phyloP scores from a whole-genome alignment of 2,329 filamentous ascomycete species.

The Tolypocladium endophyticum region DNA sequence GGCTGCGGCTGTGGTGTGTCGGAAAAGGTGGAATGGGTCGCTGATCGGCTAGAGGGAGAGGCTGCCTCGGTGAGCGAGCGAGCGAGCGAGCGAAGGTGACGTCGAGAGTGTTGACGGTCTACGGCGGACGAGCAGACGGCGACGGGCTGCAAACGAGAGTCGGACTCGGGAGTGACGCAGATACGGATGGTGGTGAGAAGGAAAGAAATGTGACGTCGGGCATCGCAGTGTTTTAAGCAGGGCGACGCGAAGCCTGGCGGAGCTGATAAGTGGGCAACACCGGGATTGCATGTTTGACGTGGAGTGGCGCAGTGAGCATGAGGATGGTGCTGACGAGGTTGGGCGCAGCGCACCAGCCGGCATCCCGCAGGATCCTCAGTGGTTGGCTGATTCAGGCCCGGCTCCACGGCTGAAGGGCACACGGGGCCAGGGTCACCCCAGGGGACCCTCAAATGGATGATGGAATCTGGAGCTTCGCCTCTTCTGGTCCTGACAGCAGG shows the following conservation, averaged over 20 bases:
- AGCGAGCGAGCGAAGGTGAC: background rate
- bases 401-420: background rate
- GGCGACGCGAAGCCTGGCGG: background rate
- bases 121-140: background rate
- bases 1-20: conserved; percentile 15
- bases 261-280: background rate
- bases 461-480: background rate
- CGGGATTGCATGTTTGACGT: background rate
- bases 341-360: background rate
- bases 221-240: background rate
- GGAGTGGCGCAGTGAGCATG: conserved; percentile 4
- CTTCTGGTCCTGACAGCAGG: background rate
- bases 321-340: background rate
- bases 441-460: background rate
- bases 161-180: background rate
- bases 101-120: background rate
- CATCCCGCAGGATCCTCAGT: background rate
- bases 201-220: background rate
- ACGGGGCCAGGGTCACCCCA: background rate
- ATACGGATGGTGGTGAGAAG: background rate
- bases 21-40: background rate
- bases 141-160: background rate
- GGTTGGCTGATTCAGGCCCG: background rate
- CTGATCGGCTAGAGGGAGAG: background rate
- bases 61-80: background rate